Base-by-base conservation (phyloP, 129 eudicot genomes). In the Flaveria robusta region DNA sequence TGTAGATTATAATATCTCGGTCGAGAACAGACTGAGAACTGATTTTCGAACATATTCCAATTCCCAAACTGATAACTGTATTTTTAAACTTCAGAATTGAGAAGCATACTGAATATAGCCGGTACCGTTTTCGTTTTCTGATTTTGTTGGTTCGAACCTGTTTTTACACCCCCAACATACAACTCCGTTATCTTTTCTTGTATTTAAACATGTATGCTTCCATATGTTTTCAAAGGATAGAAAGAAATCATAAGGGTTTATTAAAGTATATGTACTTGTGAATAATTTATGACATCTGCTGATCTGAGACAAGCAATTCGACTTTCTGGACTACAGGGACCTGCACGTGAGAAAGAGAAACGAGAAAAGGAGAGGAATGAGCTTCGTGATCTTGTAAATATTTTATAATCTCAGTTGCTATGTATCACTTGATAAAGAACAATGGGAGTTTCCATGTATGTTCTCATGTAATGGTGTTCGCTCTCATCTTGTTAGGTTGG, bases 311-410 rank as follows among this genome's bases (percentile, higher is more conserved):
- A 79, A 79, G 84, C 77, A 81, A 77, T 59, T 79, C 82, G 87
- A 76, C 79, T 84, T 79, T 87, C 77, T 86, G 84, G 74, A 59
- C 84, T 92, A 82, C 91, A 89, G 96, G 98, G 98, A 82, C 95
- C 98, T 70, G 86, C 96, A 69, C 82, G 96, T 71, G 96, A 90
- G 82, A 93, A 87, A 92, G 97, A 93, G 78, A 93, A 87, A 81
- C 88, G 97, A 78, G 98, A 88, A 75, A 93, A 93, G 74, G 98
- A 93, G 85, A 87, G 98, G 86, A 87, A 88, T 77, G 98, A 93
- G 88, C 98, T 93, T 80, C 98, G 98, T 77, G 98, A 93, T 82
- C 98, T 93, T 85, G 98, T 93, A 93, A 83, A 29, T 60, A 74
- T 66, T 79, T 66, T 58, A 66, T 56, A 62, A 39, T 68, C 77